phyloP scores from a whole-genome alignment of 2,329 filamentous ascomycete genomes.

The Colletotrichum shisoi region DNA sequence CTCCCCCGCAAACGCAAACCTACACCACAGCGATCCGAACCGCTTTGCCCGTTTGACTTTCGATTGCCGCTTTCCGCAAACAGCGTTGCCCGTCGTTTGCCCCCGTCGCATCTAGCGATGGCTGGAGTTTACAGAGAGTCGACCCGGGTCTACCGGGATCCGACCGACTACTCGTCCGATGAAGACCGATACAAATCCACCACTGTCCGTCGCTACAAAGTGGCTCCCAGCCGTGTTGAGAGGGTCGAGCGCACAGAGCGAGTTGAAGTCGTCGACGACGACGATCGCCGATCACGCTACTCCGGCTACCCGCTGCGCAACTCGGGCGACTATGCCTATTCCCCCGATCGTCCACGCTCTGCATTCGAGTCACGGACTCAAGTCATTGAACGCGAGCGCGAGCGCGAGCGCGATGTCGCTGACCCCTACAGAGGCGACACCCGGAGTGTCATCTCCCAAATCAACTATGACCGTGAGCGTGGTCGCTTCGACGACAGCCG shows the following conservation, averaged over 20 bases:
- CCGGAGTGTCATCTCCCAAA: slow-evolving; percentile 47
- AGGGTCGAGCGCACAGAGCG: slow-evolving; percentile 52
- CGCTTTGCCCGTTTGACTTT: slow-evolving; percentile 13
- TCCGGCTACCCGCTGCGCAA: slow-evolving; percentile 50
- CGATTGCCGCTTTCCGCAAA: slow-evolving; percentile 33
- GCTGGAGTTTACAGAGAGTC: slow-evolving; percentile 47
- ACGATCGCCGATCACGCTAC: slow-evolving; percentile 56
- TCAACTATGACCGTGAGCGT: slow-evolving; percentile 46
- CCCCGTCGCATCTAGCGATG: slow-evolving; percentile 36
- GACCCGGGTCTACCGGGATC: slow-evolving; percentile 48
- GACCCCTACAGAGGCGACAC: slow-evolving; percentile 41
- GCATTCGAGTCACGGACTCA: slow-evolving; percentile 53
- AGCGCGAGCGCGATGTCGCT: slow-evolving; percentile 35
- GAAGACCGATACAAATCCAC: slow-evolving; percentile 58
- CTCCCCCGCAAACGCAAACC: slow-evolving; percentile 27
- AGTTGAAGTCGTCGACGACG: slow-evolving; percentile 55
- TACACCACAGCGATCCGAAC: slow-evolving; percentile 14
- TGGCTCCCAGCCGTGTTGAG: slow-evolving; percentile 53
- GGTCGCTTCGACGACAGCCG: slow-evolving; percentile 31
- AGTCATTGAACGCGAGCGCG: slow-evolving; percentile 42
- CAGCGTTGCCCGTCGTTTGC: slow-evolving; percentile 12
- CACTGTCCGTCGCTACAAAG: slow-evolving; percentile 64
- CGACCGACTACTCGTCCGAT: slow-evolving; percentile 49
- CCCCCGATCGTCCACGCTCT: slow-evolving; percentile 62
- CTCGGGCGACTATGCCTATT: slow-evolving; percentile 53